Conservation (phyloP, 2,329 filamentous ascomycete species). For the Alternaria solani region DNA sequence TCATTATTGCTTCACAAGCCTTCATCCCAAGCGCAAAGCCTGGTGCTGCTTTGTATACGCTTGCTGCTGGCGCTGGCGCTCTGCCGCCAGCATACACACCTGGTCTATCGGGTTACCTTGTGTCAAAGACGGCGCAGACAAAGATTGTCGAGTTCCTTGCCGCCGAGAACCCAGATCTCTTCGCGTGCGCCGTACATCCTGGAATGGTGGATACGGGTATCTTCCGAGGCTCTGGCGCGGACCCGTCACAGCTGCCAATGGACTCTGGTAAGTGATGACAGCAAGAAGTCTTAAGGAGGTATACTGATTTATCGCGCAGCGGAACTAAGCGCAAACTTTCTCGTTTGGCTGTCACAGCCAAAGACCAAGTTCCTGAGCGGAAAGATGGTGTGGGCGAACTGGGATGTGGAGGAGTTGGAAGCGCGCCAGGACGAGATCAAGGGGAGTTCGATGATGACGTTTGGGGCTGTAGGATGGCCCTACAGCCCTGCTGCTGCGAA, state of each 20-base stretch:
- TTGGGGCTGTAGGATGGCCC: not conserved
- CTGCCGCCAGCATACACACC: not conserved
- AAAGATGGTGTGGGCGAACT: constrained; percentile 34
- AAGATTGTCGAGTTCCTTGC: not conserved
- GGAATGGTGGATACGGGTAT: not conserved
- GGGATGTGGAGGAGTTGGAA: constrained; percentile 45
- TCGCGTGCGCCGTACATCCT: not conserved
- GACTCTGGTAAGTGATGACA: not conserved
- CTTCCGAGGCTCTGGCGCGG: not conserved
- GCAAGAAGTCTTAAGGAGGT: not conserved
- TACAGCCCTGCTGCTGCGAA: not conserved
- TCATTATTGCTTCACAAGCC: constrained; percentile 21
- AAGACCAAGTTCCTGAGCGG: constrained; percentile 30
- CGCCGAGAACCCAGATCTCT: not conserved
- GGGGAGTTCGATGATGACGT: not conserved
- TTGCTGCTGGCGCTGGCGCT: not conserved
- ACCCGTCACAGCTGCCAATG: not conserved
- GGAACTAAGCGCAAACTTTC: constrained; percentile 16
- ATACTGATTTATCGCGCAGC: constrained; percentile 13
- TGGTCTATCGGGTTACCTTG: not conserved
- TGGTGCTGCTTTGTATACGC: not conserved
- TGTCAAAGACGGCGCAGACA: not conserved
- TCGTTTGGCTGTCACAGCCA: constrained; percentile 42
- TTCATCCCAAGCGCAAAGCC: not conserved
- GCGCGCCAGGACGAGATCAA: constrained; percentile 35